phyloP scores from a whole-genome alignment of 495 filamentous ascomycete species.

The Hyaloscypha hepaticicola region DNA sequence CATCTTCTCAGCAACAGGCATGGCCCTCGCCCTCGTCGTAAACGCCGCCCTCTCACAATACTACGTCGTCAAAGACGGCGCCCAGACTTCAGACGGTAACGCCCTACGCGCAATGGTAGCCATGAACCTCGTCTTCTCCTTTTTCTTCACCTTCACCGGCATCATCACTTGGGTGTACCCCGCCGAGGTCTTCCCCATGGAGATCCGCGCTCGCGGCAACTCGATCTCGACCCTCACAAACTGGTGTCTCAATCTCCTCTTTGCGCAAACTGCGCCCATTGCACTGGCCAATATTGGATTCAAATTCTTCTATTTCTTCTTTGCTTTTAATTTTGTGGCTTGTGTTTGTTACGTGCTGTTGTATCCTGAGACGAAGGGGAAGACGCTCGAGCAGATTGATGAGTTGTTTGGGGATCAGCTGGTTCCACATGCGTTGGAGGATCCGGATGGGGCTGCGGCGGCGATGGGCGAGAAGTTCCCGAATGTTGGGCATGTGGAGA shows the following conservation, averaged over 20 bases:
- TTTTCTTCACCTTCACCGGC: conserved; percentile 54
- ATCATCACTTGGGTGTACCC: conserved; percentile 63
- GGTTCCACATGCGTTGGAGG: conserved; percentile 25
- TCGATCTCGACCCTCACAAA: conserved; percentile 62
- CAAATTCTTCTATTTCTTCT: conserved; percentile 25
- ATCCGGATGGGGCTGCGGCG: conserved; percentile 17
- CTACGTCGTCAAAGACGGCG: conserved; percentile 40
- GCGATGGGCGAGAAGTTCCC: conserved; percentile 6
- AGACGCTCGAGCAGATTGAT: conserved; percentile 37
- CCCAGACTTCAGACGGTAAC: conserved; percentile 39
- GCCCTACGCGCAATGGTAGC: conserved; percentile 54
- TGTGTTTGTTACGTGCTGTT: conserved; percentile 19
- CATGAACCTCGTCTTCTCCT: conserved; percentile 57
- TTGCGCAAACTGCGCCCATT: conserved; percentile 56
- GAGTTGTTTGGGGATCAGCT: conserved; percentile 38
- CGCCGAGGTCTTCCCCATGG: conserved; percentile 64
- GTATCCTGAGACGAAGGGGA: conserved; percentile 34
- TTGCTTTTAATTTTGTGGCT: conserved; percentile 25
- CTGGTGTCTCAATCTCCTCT: conserved; percentile 64
- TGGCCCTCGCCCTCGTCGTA: conserved; percentile 43
- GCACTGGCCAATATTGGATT: conserved; percentile 39
- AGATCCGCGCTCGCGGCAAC: conserved; percentile 64
- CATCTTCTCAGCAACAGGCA: conserved; percentile 48
- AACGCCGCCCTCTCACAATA: conserved; percentile 46
- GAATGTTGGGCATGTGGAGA: background rate